These are phyloP conservation scores for Ophiorrhiza pumila DNA, from an alignment of 257 asterid species.

Conservation along the genomic window DNA sequence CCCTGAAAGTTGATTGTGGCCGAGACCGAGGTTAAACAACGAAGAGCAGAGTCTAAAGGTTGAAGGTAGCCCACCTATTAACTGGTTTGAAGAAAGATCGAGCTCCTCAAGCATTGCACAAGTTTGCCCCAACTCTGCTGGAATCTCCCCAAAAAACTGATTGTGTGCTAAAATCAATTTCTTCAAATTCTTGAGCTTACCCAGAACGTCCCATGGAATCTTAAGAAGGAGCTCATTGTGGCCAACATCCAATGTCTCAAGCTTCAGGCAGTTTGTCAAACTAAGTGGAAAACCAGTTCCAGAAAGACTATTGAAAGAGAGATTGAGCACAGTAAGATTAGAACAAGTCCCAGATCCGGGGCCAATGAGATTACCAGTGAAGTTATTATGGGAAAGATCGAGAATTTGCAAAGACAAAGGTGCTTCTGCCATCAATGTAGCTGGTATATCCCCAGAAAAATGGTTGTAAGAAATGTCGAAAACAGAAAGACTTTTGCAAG, in stretches of 20 bases:
- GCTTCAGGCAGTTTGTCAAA: conserved; percentile 54
- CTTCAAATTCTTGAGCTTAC: conserved; percentile 53
- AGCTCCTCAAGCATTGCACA: conserved; percentile 66
- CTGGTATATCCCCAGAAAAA: conserved; percentile 47
- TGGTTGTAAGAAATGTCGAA: conserved; percentile 45
- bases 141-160: conserved; percentile 62
- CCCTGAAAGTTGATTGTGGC: conserved; percentile 74
- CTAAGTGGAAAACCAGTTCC: conserved; percentile 52
- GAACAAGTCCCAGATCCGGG: conserved; percentile 50
- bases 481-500: conserved; percentile 52
- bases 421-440: conserved; percentile 25
- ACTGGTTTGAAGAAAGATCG: conserved; percentile 64
- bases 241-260: conserved; percentile 53
- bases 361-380: conserved; percentile 43
- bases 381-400: conserved; percentile 70
- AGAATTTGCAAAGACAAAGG: conserved; percentile 32
- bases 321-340: conserved; percentile 49
- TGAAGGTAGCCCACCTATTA: conserved; percentile 67
- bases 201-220: conserved; percentile 54
- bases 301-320: conserved; percentile 55
- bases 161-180: conserved; percentile 48
- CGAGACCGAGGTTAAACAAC: conserved; percentile 54
- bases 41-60: conserved; percentile 51
- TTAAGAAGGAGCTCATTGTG: conserved; percentile 43
- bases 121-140: conserved; percentile 43